Conservation (phyloP, 768 basidiomycete genomes). For the Termitomyces sp. region DNA sequence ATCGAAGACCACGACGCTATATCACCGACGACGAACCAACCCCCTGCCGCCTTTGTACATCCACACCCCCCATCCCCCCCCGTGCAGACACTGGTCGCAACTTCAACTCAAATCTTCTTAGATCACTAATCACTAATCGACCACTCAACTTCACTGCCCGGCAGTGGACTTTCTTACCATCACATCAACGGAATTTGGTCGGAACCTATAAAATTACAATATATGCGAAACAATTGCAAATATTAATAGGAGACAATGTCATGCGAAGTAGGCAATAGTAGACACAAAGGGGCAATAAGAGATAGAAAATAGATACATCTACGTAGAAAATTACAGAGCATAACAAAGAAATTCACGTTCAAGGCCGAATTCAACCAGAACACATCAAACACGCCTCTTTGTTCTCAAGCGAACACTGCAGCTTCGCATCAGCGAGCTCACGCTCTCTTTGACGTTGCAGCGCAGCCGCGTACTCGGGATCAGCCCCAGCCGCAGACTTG, state of each 20-base stretch:
- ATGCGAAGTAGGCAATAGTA: not conserved
- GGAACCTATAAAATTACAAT: too few species aligned
- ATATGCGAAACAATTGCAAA: not conserved
- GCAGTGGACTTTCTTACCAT: too few species aligned
- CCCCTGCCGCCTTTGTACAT: too few species aligned
- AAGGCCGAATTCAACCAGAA: slow-evolving; percentile 44
- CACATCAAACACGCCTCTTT: slow-evolving; percentile 95
- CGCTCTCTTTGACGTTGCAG: slow-evolving; percentile 63
- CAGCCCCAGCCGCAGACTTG: slow-evolving; percentile 46
- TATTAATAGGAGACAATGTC: not conserved
- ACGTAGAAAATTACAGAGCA: slow-evolving; percentile 2
- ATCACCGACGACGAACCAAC: too few species aligned
- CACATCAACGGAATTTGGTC: too few species aligned
- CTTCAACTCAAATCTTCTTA: too few species aligned
- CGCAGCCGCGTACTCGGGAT: slow-evolving; percentile 78
- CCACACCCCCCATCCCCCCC: too few species aligned
- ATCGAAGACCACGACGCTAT: too few species aligned
- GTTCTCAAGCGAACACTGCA: slow-evolving; percentile 85
- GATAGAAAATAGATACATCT: not conserved
- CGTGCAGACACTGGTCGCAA: too few species aligned
- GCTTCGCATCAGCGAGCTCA: slow-evolving; percentile 74
- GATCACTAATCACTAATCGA: too few species aligned
- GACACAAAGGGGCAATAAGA: not conserved
- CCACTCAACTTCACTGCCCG: too few species aligned
- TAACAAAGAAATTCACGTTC: not conserved